These are phyloP conservation scores for Xylariaceae sp. DNA, from an alignment of 2,329 filamentous ascomycete genomes.

Conservation along the genomic window DNA sequence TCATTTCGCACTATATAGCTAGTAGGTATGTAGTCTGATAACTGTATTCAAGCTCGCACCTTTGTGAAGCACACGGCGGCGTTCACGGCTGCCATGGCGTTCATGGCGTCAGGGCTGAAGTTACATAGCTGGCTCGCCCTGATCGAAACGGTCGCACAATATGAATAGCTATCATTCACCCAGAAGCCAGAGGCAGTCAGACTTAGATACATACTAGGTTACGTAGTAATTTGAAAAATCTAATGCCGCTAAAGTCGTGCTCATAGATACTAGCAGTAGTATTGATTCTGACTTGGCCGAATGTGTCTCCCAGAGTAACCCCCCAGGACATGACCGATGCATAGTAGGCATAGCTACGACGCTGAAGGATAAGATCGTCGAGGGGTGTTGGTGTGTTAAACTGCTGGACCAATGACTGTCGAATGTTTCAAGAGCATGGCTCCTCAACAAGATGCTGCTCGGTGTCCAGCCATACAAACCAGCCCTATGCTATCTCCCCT, in stretches of 20 bases:
- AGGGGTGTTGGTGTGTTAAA: neutral
- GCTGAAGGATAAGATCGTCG: conserved; percentile 10
- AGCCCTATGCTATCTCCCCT: too few species aligned
- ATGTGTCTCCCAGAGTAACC: conserved; percentile 10
- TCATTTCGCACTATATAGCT: too few species aligned
- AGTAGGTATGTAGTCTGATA: too few species aligned
- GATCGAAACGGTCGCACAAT: neutral
- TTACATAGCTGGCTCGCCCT: neutral
- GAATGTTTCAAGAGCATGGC: conserved; percentile 13
- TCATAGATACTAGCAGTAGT: too few species aligned
- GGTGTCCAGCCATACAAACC: conserved; percentile 23
- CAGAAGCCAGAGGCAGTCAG: neutral
- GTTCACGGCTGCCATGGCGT: too few species aligned
- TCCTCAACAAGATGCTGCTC: conserved; percentile 14
- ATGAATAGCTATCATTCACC: too few species aligned
- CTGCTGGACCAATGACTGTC: conserved; percentile 1
- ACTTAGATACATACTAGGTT: too few species aligned
- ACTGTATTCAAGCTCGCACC: neutral
- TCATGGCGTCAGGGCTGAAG: neutral
- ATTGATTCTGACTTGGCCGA: conserved; percentile 7
- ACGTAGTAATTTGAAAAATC: too few species aligned
- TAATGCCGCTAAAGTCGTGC: too few species aligned
- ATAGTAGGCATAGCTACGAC: conserved; percentile 6
- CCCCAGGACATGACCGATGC: conserved; percentile 17
- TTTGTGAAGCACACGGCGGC: neutral